A percentile compares a stretch with the other conserved stretches of the same genome.
These are phyloP conservation scores for Alternaria sp. DNA, from an alignment of 2,329 filamentous ascomycete genomes.

Conservation along the genomic window DNA sequence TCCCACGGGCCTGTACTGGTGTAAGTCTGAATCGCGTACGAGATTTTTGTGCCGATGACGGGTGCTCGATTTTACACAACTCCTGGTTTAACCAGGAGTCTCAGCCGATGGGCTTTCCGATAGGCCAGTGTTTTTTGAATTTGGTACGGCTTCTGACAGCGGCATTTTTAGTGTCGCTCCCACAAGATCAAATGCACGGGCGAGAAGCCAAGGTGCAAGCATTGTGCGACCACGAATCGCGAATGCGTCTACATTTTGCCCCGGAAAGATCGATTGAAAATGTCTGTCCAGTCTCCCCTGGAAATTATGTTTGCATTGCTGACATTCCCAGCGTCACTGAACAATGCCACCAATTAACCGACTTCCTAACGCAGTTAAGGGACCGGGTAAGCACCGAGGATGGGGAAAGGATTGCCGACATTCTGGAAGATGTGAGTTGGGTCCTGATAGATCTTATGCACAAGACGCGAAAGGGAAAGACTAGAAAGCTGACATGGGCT, in stretches of 20 bases:
- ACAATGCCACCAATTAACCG: slow-evolving; percentile 37
- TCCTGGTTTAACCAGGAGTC: neutral
- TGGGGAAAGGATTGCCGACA: slow-evolving; percentile 25
- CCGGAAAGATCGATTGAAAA: slow-evolving; percentile 47
- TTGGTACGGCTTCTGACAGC: slow-evolving; percentile 16
- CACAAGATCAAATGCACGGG: slow-evolving; percentile 52
- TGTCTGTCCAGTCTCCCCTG: slow-evolving; percentile 26
- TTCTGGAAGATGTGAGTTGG: slow-evolving; percentile 30
- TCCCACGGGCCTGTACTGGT: slow-evolving; percentile 39
- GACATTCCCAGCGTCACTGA: slow-evolving; percentile 34
- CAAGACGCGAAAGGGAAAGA: neutral
- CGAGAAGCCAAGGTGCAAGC: slow-evolving; percentile 44
- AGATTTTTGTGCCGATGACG: neutral
- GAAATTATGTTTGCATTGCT: slow-evolving; percentile 2
- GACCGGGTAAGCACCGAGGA: slow-evolving; percentile 27
- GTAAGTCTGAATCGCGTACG: slow-evolving; percentile 20
- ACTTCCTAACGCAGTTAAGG: slow-evolving; percentile 25
- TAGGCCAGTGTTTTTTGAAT: neutral
- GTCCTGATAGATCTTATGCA: neutral
- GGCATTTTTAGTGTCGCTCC: slow-evolving; percentile 39
- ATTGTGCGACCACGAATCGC: slow-evolving; percentile 42
- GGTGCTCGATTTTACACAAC: neutral
- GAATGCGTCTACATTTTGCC: slow-evolving; percentile 50
- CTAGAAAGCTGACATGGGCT: slow-evolving; percentile 10
- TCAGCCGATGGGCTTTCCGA: neutral